Conservation (phyloP, 2,329 filamentous ascomycete genomes). For the Neocucurbitaria cava region DNA sequence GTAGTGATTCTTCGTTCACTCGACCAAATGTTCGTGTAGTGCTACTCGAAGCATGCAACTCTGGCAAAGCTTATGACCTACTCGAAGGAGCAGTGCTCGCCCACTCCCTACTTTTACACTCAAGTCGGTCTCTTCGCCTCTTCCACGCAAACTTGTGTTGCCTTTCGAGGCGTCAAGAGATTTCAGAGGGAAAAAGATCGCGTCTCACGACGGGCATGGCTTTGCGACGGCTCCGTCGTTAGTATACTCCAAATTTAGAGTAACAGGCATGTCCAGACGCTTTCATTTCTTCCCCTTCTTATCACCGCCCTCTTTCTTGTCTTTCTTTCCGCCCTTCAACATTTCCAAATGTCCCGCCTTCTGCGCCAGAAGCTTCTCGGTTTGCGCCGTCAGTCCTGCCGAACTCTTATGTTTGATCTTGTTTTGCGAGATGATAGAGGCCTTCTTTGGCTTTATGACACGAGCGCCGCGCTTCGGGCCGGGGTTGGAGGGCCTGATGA, state of each 20-base stretch:
- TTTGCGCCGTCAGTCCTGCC: conserved; percentile 67
- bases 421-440: conserved; percentile 64
- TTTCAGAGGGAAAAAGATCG: neutral
- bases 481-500: conserved; percentile 41
- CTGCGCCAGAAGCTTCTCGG: conserved; percentile 70
- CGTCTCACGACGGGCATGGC: neutral
- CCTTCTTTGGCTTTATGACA: conserved; percentile 72
- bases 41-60: neutral
- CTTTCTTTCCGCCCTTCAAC: conserved; percentile 70
- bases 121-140: neutral
- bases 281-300: conserved; percentile 14
- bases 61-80: neutral
- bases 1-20: neutral
- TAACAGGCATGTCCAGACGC: neutral
- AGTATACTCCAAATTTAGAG: neutral
- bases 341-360: conserved; percentile 75
- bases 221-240: no score
- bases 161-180: neutral
- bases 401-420: conserved; percentile 72
- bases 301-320: conserved; percentile 36
- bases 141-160: neutral
- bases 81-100: neutral
- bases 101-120: neutral
- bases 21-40: neutral
- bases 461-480: conserved; percentile 66